Evolutionary conservation across 768 basidiomycete genomes (phyloP).

Genomic region (Mrakia blollopis): DNA sequence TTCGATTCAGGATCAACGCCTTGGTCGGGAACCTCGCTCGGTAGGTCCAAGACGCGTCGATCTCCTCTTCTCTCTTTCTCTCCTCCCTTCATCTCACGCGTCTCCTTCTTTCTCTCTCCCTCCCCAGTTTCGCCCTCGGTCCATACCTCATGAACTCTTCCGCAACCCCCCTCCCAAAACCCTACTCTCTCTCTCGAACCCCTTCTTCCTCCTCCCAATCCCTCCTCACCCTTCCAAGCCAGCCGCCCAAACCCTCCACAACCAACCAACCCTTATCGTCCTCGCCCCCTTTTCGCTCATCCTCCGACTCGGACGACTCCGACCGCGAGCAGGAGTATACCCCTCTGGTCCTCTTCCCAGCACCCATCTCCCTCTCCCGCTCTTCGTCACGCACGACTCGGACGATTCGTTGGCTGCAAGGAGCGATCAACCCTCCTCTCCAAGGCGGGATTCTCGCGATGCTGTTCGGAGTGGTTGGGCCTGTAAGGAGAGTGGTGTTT

Average conservation of each 20-base stretch:
- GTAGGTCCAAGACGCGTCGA: constrained; percentile 9
- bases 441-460: constrained; percentile 41
- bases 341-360: constrained; percentile 33
- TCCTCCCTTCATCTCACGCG: too few species aligned
- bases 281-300: background rate
- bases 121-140: constrained; percentile 14
- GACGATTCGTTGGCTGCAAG: background rate
- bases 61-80: too few species aligned
- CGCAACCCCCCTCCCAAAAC: background rate
- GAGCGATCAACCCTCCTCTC: constrained; percentile 42
- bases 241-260: background rate
- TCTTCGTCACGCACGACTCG: background rate
- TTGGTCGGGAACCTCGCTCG: constrained; percentile 42
- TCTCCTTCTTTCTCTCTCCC: background rate
- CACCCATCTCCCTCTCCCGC: background rate
- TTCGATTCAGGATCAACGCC: constrained; percentile 38
- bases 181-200: background rate
- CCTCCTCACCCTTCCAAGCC: background rate
- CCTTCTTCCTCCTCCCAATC: constrained; percentile 8
- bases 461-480: constrained; percentile 39
- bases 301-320: constrained; percentile 10
- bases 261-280: background rate
- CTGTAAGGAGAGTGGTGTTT: constrained; percentile 38
- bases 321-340: constrained; percentile 33
- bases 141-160: constrained; percentile 24